Conservation (phyloP, 2,329 filamentous ascomycete genomes). For the Botrytis squamosa region DNA sequence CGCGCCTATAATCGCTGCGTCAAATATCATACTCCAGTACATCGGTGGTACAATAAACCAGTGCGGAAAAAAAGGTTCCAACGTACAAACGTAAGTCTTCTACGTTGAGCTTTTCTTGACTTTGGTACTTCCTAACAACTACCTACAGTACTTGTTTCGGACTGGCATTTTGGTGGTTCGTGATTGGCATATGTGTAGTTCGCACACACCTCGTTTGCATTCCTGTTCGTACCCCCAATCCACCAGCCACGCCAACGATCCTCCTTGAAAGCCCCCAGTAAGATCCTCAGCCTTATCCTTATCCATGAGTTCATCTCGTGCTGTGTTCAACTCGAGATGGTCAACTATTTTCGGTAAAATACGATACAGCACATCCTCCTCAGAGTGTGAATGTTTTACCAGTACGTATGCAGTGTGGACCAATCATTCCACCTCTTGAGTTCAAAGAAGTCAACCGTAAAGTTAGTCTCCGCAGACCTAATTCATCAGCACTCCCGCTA, state of each 20-base stretch:
- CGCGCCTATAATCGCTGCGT: not conserved
- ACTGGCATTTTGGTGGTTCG: not conserved
- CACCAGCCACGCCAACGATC: not conserved
- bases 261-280: not conserved
- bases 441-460: not conserved
- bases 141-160: not conserved
- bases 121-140: not conserved
- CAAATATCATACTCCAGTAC: not conserved
- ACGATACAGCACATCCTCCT: not conserved
- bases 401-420: not conserved
- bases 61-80: not conserved
- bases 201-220: constrained; percentile 7
- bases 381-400: not conserved
- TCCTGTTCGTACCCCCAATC: not conserved
- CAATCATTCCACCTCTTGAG: not conserved
- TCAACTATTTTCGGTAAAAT: not conserved
- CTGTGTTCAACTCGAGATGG: not conserved
- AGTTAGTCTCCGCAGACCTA: not conserved
- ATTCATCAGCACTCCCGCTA: not conserved
- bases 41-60: not conserved
- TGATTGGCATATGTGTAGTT: not conserved
- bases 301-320: constrained; percentile 19
- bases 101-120: not conserved
- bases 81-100: not conserved
- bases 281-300: constrained; percentile 14